A percentile compares a stretch with the other conserved stretches of the same genome.
Conservation (phyloP, 805 yeast species). For the Starmera amethionina region DNA sequence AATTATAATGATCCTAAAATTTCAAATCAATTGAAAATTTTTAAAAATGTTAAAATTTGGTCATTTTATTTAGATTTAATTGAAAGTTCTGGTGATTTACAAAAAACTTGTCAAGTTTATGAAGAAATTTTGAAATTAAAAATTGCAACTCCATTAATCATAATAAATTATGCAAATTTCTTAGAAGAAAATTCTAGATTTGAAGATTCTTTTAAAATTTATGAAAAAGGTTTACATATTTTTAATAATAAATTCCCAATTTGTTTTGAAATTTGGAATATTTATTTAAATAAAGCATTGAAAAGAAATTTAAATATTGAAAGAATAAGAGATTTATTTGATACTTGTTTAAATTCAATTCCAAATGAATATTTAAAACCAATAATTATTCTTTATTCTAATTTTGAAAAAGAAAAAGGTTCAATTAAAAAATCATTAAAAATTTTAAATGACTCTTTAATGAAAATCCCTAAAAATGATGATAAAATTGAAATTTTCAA, state of each 20-base stretch:
- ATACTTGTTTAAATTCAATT: constrained; percentile 46
- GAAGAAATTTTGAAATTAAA: constrained; percentile 46
- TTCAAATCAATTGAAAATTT: constrained; percentile 49
- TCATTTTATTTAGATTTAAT: constrained; percentile 58
- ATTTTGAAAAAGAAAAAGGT: constrained; percentile 52
- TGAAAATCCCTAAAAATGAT: constrained; percentile 17
- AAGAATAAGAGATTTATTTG: constrained; percentile 65
- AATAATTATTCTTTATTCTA: constrained; percentile 44
- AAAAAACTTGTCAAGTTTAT: constrained; percentile 32
- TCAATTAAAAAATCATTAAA: constrained; percentile 38
- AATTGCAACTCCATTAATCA: constrained; percentile 57
- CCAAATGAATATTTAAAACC: constrained; percentile 39
- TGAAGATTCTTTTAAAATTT: constrained; percentile 47
- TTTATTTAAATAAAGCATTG: constrained; percentile 48
- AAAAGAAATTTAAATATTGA: constrained; percentile 30
- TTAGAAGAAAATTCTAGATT: constrained; percentile 36
- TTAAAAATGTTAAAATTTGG: constrained; percentile 63
- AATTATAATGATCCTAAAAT: constrained; percentile 30
- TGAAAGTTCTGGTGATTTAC: constrained; percentile 42
- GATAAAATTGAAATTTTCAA: constrained; percentile 34
- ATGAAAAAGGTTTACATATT: constrained; percentile 55
- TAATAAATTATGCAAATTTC: constrained; percentile 58
- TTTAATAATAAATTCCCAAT: constrained; percentile 44
- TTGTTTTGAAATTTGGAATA: constrained; percentile 62
- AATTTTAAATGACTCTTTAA: constrained; percentile 34